These are phyloP conservation scores for Paecilomyces dactylethromorphus DNA, from an alignment of 2,329 filamentous ascomycete genomes.

Conservation along the genomic window DNA sequence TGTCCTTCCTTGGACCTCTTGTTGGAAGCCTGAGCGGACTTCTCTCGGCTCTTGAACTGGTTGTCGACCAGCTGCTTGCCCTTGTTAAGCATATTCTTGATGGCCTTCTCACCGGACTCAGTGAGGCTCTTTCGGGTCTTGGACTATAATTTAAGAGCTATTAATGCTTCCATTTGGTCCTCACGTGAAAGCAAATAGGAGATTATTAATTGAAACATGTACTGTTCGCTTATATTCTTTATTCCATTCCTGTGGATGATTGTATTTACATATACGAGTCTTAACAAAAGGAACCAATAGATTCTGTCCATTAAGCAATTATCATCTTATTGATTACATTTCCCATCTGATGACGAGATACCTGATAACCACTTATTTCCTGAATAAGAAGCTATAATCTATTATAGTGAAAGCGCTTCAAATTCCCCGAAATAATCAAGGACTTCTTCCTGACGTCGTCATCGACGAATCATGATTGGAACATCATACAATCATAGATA, in stretches of 20 bases:
- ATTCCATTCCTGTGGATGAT: background rate
- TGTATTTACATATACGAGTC: background rate
- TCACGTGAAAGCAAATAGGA: background rate
- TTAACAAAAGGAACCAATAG: background rate
- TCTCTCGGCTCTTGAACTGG: slow-evolving; percentile 3
- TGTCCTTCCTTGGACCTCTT: slow-evolving; percentile 7
- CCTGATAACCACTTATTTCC: background rate
- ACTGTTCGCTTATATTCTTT: background rate
- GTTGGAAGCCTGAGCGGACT: slow-evolving; percentile 4
- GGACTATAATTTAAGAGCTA: background rate
- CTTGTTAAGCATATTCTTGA: slow-evolving; percentile 6
- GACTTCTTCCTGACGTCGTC: no score
- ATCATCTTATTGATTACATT: no score
- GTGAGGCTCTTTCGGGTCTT: slow-evolving; percentile 5
- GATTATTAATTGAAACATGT: background rate
- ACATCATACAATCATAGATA: no score
- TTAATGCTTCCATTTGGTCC: background rate
- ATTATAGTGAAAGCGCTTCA: no score
- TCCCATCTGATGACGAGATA: no score
- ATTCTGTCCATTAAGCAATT: no score
- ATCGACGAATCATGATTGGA: no score
- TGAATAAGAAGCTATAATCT: no score
- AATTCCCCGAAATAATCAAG: no score
- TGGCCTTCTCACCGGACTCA: slow-evolving; percentile 3
- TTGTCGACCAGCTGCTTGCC: slow-evolving; percentile 6